Evolutionary conservation across 345 rosid species (phyloP), one percentile per base, ranked within the genome.

Genomic region (Citrus mangshanensis): DNA sequence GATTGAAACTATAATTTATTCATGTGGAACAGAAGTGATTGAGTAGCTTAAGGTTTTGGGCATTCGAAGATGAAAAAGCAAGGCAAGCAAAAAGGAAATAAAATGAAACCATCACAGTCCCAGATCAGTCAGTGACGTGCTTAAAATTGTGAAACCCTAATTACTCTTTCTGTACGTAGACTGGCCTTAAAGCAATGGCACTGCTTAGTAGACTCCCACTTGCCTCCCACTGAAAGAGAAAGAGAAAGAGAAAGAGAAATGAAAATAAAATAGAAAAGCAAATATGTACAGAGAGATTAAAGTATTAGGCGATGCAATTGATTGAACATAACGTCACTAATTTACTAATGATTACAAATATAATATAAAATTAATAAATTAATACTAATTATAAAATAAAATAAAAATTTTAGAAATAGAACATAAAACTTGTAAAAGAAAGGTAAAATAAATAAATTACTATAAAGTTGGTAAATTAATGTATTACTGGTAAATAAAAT

Each of bases 21-120:
- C 6, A 6, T 9, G 30, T n/a, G 74, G 34, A 32, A 5, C 7
- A 9, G 4, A 37, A 42, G 64, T 77, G 84, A 76, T 85, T 86
- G 89, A 89, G 91, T 91, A 88, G 87, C 91, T 88, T 89, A 78
- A 78, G 87, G 83, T 87, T 84, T 76, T 80, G 90, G 83, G 90
- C 84, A 85, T 79, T 61, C 30, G 69, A 89, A 42, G 81, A 82
- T 84, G 86, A 76, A 64, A 79, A 75, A 67, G 34, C 81, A 90
- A 91, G 89, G 86, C 90, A 91, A 88, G 89, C 76, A 32, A 74
- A 71, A 28, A 34, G 1, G 75, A 49, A 72, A 51, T 59, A 6
- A 40, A 55, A 38, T 7, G 10, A 60, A 74, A 49, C 70, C 42
- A 30, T 25, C 42, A 60, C 27, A 46, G 56, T 59, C 74, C 58